phyloP scores from a whole-genome alignment of 2,329 filamentous ascomycete species.

The Huntiella moniliformis region DNA sequence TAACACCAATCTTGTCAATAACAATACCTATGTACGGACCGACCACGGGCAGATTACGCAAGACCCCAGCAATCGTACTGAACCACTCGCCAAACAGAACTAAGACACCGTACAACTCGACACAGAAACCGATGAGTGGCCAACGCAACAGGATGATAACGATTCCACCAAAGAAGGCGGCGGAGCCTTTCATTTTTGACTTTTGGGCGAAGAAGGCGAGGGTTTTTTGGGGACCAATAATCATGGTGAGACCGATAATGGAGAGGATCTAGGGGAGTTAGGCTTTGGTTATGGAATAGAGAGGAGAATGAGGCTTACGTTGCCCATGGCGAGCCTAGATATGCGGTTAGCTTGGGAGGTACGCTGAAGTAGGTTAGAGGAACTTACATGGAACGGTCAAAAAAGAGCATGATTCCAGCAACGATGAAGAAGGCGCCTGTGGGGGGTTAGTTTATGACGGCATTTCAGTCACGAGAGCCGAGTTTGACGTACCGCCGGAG shows the following conservation, averaged over 20 bases:
- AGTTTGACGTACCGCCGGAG: conserved; percentile 60
- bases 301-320: conserved; percentile 38
- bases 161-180: conserved; percentile 70
- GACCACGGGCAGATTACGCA: conserved; percentile 64
- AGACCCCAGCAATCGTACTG: conserved; percentile 76
- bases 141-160: conserved; percentile 72
- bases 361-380: background rate
- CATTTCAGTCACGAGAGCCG: background rate
- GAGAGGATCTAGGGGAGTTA: conserved; percentile 61
- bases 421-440: conserved; percentile 86
- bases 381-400: conserved; percentile 81
- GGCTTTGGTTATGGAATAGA: conserved; percentile 11
- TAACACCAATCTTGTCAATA: conserved; percentile 52
- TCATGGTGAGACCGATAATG: conserved; percentile 85
- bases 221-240: conserved; percentile 85
- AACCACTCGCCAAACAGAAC: conserved; percentile 93
- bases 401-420: conserved; percentile 89
- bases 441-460: background rate
- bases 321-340: conserved; percentile 84
- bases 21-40: conserved; percentile 66
- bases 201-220: conserved; percentile 83
- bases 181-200: conserved; percentile 82
- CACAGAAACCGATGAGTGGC: conserved; percentile 75
- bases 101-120: conserved; percentile 85
- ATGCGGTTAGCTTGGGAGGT: background rate